Conservation (phyloP, 2,329 filamentous ascomycete species). For the Ophiognomonia clavigignenti-juglandacearum region DNA sequence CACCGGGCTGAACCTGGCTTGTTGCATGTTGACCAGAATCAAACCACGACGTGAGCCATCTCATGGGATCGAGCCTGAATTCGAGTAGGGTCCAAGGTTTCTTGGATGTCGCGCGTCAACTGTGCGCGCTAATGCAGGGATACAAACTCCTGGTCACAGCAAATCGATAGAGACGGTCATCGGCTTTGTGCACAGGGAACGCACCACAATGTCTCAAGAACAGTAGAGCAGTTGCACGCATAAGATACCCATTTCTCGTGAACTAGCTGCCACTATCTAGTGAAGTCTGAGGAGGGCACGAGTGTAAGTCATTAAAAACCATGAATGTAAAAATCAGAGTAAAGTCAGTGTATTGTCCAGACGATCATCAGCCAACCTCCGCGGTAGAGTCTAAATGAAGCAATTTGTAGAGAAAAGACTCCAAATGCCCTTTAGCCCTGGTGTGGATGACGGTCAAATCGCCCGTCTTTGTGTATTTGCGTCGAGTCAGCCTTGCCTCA, state of each 20-base stretch:
- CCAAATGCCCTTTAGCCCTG: slow-evolving; percentile 41
- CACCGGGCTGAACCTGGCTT: no score
- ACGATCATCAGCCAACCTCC: slow-evolving; percentile 35
- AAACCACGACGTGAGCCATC: no score
- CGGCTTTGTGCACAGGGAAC: not conserved
- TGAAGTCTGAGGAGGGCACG: slow-evolving; percentile 12
- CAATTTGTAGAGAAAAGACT: slow-evolving; percentile 36
- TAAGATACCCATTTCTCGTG: slow-evolving; percentile 15
- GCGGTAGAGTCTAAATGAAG: slow-evolving; percentile 53
- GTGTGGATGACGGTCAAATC: slow-evolving; percentile 31
- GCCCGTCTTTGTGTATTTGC: slow-evolving; percentile 37
- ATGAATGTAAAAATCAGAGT: slow-evolving; percentile 18
- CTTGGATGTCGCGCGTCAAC: no score
- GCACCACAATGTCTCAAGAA: not conserved
- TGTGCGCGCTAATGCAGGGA: no score
- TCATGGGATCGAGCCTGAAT: no score
- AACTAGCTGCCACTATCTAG: slow-evolving; percentile 41
- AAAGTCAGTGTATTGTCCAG: slow-evolving; percentile 50
- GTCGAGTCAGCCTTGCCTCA: slow-evolving; percentile 48
- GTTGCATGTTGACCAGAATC: no score
- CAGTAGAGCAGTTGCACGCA: slow-evolving; percentile 4
- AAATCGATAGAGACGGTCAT: no score
- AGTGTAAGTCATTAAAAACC: slow-evolving; percentile 6
- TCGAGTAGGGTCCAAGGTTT: no score
- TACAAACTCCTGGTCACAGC: no score